These are phyloP conservation scores for Vitis rupestris DNA, from an alignment of 164 flowering plant species.

Conservation along the genomic window DNA sequence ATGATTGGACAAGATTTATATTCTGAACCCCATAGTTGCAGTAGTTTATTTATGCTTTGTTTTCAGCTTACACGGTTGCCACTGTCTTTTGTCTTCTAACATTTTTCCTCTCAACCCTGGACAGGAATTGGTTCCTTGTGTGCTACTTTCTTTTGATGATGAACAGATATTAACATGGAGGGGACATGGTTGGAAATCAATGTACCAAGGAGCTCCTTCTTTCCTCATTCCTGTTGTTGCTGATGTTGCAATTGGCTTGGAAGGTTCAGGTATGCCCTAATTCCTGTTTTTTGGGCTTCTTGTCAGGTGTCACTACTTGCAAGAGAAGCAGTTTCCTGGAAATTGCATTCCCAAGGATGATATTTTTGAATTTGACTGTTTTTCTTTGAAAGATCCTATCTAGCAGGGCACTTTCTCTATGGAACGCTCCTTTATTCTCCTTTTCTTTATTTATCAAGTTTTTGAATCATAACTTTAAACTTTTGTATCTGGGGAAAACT, in stretches of 20 bases:
- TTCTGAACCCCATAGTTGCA: too few species aligned
- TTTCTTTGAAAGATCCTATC: too few species aligned
- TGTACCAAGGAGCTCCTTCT: slow-evolving; percentile 36
- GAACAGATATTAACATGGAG: slow-evolving; percentile 95
- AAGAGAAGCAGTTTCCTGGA: slow-evolving; percentile 12
- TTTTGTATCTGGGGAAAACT: too few species aligned
- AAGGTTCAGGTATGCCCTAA: slow-evolving; percentile 40
- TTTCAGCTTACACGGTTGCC: neutral
- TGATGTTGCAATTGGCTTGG: slow-evolving; percentile 12
- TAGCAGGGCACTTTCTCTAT: too few species aligned
- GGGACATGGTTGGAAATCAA: slow-evolving; percentile 82
- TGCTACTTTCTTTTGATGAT: slow-evolving; percentile 81
- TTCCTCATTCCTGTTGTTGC: slow-evolving; percentile 8
- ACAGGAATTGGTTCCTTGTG: slow-evolving; percentile 98
- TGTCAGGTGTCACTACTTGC: neutral
- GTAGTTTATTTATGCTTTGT: neutral
- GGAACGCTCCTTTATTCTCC: too few species aligned
- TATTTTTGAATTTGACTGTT: neutral
- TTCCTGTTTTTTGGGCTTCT: too few species aligned
- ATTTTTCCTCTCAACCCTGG: neutral
- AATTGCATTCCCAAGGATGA: neutral
- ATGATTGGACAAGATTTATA: too few species aligned
- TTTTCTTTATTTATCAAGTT: too few species aligned
- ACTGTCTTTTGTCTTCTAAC: neutral
- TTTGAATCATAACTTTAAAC: too few species aligned